phyloP scores from a whole-genome alignment of 108 stramenopile species.

The Chaetoceros muelleri region DNA sequence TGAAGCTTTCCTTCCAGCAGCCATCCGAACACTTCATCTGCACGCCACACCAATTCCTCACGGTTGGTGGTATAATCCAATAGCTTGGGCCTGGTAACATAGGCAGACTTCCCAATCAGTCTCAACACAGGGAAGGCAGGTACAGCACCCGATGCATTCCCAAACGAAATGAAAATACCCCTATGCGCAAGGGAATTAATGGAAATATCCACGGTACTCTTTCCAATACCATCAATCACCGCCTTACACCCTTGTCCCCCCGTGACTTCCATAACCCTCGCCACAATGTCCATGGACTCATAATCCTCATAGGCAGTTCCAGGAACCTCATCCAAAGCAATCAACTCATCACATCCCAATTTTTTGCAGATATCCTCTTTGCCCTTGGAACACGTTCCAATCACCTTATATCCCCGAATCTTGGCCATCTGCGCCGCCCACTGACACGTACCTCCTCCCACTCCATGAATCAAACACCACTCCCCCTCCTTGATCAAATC shows the following conservation, averaged over 20 bases:
- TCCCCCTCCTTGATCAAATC: slow-evolving; percentile 59
- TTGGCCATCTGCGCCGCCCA: slow-evolving; percentile 83
- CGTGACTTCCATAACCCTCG: slow-evolving; percentile 57
- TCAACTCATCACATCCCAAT: slow-evolving; percentile 62
- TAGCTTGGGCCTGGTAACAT: slow-evolving; percentile 76
- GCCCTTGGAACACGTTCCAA: slow-evolving; percentile 62
- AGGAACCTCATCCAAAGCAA: slow-evolving; percentile 67
- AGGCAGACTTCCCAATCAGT: slow-evolving; percentile 62
- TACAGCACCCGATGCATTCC: slow-evolving; percentile 81
- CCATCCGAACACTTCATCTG: slow-evolving; percentile 68
- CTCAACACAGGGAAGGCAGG: slow-evolving; percentile 71
- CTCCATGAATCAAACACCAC: slow-evolving; percentile 72
- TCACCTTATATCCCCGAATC: slow-evolving; percentile 68
- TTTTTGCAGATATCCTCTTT: slow-evolving; percentile 36
- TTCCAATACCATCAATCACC: slow-evolving; percentile 80
- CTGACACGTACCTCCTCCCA: slow-evolving; percentile 78
- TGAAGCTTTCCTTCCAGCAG: slow-evolving; percentile 57
- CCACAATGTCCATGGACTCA: slow-evolving; percentile 56
- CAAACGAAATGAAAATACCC: slow-evolving; percentile 78
- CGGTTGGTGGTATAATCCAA: slow-evolving; percentile 54
- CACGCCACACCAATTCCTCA: slow-evolving; percentile 54
- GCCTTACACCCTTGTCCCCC: slow-evolving; percentile 57
- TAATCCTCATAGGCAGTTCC: slow-evolving; percentile 64
- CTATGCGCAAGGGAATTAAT: slow-evolving; percentile 56
- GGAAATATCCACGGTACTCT: slow-evolving; percentile 68